These are phyloP conservation scores for Ilyonectria sp. DNA, from an alignment of 2,329 filamentous ascomycete species.

Conservation along the genomic window DNA sequence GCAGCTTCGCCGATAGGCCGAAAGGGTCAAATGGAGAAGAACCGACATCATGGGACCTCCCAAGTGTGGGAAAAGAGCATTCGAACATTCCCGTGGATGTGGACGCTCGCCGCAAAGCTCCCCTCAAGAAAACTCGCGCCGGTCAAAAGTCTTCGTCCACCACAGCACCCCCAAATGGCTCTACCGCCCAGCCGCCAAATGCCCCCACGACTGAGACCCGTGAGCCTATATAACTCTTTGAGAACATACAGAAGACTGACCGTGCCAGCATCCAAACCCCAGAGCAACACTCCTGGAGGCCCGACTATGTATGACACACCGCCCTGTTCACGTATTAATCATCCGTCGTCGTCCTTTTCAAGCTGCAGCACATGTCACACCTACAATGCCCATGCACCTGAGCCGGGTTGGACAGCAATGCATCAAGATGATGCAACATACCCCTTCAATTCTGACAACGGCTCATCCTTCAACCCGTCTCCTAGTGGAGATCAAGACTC, in stretches of 20 bases:
- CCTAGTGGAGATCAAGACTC: conserved; percentile 52
- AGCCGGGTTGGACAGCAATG: conserved; percentile 4
- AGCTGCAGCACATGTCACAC: conserved; percentile 32
- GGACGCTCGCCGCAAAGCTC: conserved; percentile 43
- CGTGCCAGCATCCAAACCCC: conserved; percentile 31
- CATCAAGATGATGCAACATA: conserved; percentile 33
- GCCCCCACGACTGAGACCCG: conserved; percentile 28
- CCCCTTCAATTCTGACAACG: conserved; percentile 24
- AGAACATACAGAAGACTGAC: conserved; percentile 19
- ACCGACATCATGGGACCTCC: neutral
- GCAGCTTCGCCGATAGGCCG: conserved; percentile 51
- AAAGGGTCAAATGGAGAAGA: conserved; percentile 39
- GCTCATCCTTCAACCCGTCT: conserved; percentile 33
- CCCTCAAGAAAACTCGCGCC: conserved; percentile 43
- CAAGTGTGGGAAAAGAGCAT: conserved; percentile 8
- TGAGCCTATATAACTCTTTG: conserved; percentile 19
- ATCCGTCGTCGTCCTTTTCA: conserved; percentile 27
- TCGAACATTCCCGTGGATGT: conserved; percentile 32
- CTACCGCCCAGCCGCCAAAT: conserved; percentile 29
- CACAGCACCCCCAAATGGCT: conserved; percentile 18
- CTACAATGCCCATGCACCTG: conserved; percentile 18
- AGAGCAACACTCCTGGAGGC: conserved; percentile 41
- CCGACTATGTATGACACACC: conserved; percentile 64
- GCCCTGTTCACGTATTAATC: conserved; percentile 40
- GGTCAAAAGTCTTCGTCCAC: conserved; percentile 36